Evolutionary conservation across 2,329 filamentous ascomycete species (phyloP), one percentile per base, ranked within the genome.

Genomic region (Trichoderma aggressivum): DNA sequence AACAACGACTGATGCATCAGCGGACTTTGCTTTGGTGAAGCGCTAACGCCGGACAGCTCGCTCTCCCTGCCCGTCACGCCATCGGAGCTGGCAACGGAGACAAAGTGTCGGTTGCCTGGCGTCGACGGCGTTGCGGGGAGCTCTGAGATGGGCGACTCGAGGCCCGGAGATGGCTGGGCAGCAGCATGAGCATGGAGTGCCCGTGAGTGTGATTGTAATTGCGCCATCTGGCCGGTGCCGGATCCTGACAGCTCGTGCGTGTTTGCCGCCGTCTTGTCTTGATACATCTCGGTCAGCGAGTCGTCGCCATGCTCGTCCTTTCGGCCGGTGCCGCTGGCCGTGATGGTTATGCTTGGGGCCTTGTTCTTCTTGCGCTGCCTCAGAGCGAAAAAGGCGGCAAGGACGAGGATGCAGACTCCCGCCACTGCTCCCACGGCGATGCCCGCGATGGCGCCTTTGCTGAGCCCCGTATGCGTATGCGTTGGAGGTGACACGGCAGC

Each of bases 81-180:
- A 30, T 28, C 21, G 56, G 34, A 32, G 65, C 65, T 61, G 36
- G 14, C 32, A 56, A 69, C 26, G 56, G 65, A 69, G 28, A 24
- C 32, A 43, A 71, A 34, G 55, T 34, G 61, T 30, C 69, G 50
- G 16, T 26, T 26, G 11, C 50, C 62, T 39, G 69, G 60, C 28
- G 62, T 60, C n/a, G 69, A 66, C 28, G 60, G 36, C 21, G 69
- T 53, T 12, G 62, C 69, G 10, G 69, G 69, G n/a, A 71, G 62
- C 61, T 71, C 69, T 14, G 69, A 71, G 36, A 71, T 56, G 30
- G 14, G 32, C 8, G 59, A 63, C 8, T 60, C 21, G 24, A 63
- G 39, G 18, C 43, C 43, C 30, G 67, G 58, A 28, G 61, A 65
- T 24, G 39, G 18, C 24, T 56, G 24, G 7, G 39, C 39, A 43